Base-by-base conservation (phyloP, 139 green algal genomes). In the Coelastrella sp. region DNA sequence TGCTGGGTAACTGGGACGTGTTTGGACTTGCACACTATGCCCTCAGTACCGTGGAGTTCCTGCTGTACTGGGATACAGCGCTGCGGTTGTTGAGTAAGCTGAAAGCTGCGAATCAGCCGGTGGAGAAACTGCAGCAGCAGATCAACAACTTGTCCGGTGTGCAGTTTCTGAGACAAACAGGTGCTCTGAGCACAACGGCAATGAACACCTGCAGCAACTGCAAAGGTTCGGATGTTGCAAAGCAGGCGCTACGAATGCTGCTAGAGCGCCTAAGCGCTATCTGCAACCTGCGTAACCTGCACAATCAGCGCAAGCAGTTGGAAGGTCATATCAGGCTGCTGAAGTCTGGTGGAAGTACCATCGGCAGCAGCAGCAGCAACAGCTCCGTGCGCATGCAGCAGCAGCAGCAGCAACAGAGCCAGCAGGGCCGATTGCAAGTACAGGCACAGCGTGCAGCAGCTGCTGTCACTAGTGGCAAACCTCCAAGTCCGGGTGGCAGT, bases 181-280 rank as follows among this genome's bases (percentile, higher is more conserved):
- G 48, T 8, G 25, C 25, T 40, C n/a, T 86, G 35, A 41, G 64
- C 25, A 40, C 38, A 23, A 72, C 37, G 6, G 80, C 13, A 5
- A 51, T 69, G 80, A 32, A 59, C n/a, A 13, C 6, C 21, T 71
- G 50, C 50, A 72, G 21, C n/a, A 71, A 62, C n/a, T 67, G 48
- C 35, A 78, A 67, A 48, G 80, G 80, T 5, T 37, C 67, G 23
- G 80, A 86, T 37, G 50, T 79, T 34, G 64, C 64, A 11, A 85
- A 85, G 79, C 64, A 77, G 21, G 79, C 66, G 64, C 79, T 85
- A 64, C 32, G 45, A 3, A 85, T 85, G 79, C 64, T 85, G 79
- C 64, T 85, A 43, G 79, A 85, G 66, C 66, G 79, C 21, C 63
- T 85, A 8, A 68, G 34, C 30, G 66, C 79, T 27, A 78, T 85